Evolutionary conservation across 2,329 filamentous ascomycete species (phyloP).

Genomic region (Colletotrichum sp.): DNA sequence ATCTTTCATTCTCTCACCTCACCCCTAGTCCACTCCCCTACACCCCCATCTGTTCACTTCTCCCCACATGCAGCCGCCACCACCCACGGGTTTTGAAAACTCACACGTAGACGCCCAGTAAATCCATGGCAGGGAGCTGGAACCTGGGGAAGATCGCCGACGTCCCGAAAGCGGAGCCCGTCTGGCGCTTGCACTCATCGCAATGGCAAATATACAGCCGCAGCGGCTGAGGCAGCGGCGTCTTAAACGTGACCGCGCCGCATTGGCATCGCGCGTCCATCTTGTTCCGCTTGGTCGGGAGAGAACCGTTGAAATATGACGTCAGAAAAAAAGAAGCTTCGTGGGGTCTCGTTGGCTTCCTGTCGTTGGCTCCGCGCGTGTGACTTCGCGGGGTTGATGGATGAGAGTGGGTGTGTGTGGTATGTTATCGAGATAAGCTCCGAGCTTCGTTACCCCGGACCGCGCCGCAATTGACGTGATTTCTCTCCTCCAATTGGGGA

Average conservation of each 20-base stretch:
- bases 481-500: not conserved
- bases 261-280: slow-evolving; percentile 72
- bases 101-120: slow-evolving; percentile 61
- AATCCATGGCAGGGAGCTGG: slow-evolving; percentile 52
- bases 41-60: not conserved
- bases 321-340: not conserved
- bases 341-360: not conserved
- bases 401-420: not conserved
- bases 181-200: slow-evolving; percentile 68
- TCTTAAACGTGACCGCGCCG: slow-evolving; percentile 66
- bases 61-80: not conserved
- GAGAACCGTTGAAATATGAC: not conserved
- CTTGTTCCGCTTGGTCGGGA: not conserved
- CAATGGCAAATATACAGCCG: slow-evolving; percentile 78
- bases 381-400: not conserved
- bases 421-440: not conserved
- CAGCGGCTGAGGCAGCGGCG: slow-evolving; percentile 63
- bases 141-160: slow-evolving; percentile 76
- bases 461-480: not conserved
- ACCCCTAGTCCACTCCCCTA: not conserved
- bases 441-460: not conserved
- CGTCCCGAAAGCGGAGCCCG: slow-evolving; percentile 70
- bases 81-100: slow-evolving; percentile 27
- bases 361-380: not conserved
- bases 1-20: not conserved